Conservation (phyloP, 345 rosid species). For the Acer saccharum region DNA sequence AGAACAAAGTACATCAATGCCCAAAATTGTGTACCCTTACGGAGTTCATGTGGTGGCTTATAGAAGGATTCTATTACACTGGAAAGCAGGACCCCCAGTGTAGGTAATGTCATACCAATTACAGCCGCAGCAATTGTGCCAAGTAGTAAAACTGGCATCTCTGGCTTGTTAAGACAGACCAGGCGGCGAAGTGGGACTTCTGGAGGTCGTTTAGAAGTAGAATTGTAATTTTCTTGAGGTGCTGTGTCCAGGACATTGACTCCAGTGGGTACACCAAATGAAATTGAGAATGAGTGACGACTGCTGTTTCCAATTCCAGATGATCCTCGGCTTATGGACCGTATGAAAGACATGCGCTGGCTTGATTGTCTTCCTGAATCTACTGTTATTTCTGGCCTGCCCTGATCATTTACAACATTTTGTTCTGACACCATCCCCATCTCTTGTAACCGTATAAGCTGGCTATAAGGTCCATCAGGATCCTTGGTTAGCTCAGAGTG, state of each 20-base stretch:
- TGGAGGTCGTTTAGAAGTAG: slow-evolving; percentile 16
- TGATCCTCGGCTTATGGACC: slow-evolving; percentile 41
- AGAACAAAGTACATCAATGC: slow-evolving; percentile 58
- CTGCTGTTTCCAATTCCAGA: slow-evolving; percentile 43
- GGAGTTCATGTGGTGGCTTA: slow-evolving; percentile 51
- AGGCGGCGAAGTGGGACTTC: slow-evolving; percentile 50
- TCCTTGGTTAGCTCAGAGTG: slow-evolving; percentile 59
- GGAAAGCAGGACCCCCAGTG: slow-evolving; percentile 60
- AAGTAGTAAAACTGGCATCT: slow-evolving; percentile 53
- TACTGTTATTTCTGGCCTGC: slow-evolving; percentile 3
- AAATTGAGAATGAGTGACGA: slow-evolving; percentile 28
- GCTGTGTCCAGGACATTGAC: slow-evolving; percentile 10
- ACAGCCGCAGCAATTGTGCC: slow-evolving; percentile 56
- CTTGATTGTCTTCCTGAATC: slow-evolving; percentile 32
- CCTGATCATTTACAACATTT: slow-evolving; percentile 16
- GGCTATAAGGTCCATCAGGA: slow-evolving; percentile 80
- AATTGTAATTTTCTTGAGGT: slow-evolving; percentile 24
- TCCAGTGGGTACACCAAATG: slow-evolving; percentile 34
- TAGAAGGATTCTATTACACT: slow-evolving; percentile 58
- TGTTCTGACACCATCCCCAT: slow-evolving; percentile 35
- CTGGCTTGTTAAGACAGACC: slow-evolving; percentile 69
- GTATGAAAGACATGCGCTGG: slow-evolving; percentile 14
- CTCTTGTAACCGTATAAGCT: slow-evolving; percentile 74
- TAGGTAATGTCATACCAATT: slow-evolving; percentile 60
- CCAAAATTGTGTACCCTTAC: slow-evolving; percentile 59